Evolutionary conservation across 306 rosid species (phyloP).

Genomic region (Rosa lucieae): DNA sequence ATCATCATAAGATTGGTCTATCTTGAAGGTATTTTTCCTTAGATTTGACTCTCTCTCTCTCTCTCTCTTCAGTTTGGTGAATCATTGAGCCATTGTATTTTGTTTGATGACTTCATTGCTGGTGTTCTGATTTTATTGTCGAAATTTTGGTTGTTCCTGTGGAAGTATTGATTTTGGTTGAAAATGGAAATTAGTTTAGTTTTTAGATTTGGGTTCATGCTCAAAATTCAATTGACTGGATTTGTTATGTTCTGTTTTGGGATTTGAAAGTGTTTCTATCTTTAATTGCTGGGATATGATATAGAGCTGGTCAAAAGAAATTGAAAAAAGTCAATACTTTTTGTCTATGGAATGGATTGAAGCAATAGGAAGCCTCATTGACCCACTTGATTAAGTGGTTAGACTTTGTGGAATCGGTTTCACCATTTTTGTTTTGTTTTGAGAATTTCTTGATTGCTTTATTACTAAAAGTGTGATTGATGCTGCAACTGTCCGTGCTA

Average conservation of each 20-base stretch:
- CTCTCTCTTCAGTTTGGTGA: too few species aligned
- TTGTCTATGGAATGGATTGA: not conserved
- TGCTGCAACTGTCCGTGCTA: conserved; percentile 92
- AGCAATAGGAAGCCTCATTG: not conserved
- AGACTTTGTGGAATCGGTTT: not conserved
- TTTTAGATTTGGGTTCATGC: not conserved
- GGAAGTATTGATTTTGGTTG: too few species aligned
- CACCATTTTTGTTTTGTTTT: not conserved
- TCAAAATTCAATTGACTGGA: too few species aligned
- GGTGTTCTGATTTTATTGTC: too few species aligned
- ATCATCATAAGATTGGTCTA: too few species aligned
- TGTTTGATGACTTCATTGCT: too few species aligned
- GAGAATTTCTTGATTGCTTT: not conserved
- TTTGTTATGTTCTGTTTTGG: not conserved
- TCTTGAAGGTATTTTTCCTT: too few species aligned
- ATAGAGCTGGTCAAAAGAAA: not conserved
- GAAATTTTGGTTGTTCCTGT: too few species aligned
- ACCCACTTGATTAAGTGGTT: not conserved
- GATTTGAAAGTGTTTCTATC: not conserved
- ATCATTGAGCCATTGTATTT: too few species aligned
- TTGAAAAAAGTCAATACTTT: not conserved
- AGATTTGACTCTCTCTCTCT: too few species aligned
- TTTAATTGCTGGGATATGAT: not conserved
- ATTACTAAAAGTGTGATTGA: conserved; percentile 3
- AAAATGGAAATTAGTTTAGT: too few species aligned